Conservation (phyloP, 2,329 filamentous ascomycete genomes). For the Alternaria ethzedia region DNA sequence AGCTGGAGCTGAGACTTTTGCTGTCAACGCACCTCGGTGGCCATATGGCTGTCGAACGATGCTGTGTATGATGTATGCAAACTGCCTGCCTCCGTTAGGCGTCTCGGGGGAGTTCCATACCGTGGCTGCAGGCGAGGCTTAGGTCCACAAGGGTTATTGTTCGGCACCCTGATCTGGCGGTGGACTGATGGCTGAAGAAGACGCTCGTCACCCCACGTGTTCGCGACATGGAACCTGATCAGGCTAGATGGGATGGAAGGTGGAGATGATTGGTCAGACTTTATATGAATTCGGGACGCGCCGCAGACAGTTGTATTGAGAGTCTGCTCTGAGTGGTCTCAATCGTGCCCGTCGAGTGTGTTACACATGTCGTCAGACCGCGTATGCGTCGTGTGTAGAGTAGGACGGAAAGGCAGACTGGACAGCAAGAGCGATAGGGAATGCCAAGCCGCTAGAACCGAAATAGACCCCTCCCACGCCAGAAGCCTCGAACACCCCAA, state of each 20-base stretch:
- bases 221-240: slow-evolving; percentile 27
- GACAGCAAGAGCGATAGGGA: not conserved
- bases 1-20: not conserved
- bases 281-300: not conserved
- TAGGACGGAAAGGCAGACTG: not conserved
- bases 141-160: slow-evolving; percentile 12
- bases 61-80: slow-evolving; percentile 16
- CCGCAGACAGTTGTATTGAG: not conserved
- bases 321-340: not conserved
- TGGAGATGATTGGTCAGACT: slow-evolving; percentile 1
- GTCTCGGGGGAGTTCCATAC: slow-evolving; percentile 13
- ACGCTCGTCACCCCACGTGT: slow-evolving; percentile 23
- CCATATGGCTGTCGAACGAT: slow-evolving; percentile 8
- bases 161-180: slow-evolving; percentile 15
- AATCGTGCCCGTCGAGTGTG: not conserved
- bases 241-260: slow-evolving; percentile 9
- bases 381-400: not conserved
- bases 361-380: slow-evolving; percentile 11
- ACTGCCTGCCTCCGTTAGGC: slow-evolving; percentile 7
- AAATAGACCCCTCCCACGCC: not conserved
- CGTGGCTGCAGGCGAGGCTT: slow-evolving; percentile 17
- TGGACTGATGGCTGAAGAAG: slow-evolving; percentile 11
- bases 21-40: slow-evolving; percentile 5
- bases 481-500: not conserved
- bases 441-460: slow-evolving; percentile 8